These are phyloP conservation scores for Cutaneotrichosporon cavernicola DNA, from an alignment of 1,284 basidiomycete genomes.

Conservation along the genomic window DNA sequence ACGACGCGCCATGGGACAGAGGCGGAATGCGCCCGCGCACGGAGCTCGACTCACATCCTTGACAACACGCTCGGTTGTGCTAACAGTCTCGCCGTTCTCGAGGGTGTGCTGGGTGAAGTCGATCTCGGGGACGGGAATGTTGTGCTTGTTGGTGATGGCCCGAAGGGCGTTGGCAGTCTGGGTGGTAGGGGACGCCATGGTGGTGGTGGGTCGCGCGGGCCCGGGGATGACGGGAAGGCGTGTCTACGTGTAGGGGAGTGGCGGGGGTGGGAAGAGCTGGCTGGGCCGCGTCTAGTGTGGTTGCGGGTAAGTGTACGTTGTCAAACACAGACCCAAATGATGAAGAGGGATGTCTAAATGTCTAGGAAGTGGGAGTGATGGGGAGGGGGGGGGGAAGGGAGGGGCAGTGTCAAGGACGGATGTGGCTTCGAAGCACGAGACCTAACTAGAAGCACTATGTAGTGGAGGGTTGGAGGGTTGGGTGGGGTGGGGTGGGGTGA, in stretches of 20 bases:
- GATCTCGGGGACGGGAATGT: conserved; percentile 63
- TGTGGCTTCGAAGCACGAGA: background rate
- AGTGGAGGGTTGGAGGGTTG: too few relatives aligned
- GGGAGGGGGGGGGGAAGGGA: conserved; percentile 4
- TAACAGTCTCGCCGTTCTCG: conserved; percentile 81
- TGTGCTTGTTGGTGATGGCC: conserved; percentile 44
- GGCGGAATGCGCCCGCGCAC: conserved; percentile 3
- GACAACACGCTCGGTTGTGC: conserved; percentile 55
- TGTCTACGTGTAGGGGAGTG: background rate
- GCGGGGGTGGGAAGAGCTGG: background rate
- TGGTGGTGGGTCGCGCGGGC: conserved; percentile 5
- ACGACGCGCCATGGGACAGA: background rate
- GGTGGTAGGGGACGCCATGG: conserved; percentile 44
- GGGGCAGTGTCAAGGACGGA: background rate
- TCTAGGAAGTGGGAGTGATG: background rate
- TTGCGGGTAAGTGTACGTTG: conserved; percentile 4
- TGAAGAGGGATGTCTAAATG: background rate
- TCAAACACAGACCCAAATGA: background rate
- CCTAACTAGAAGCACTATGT: too few relatives aligned
- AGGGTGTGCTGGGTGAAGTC: conserved; percentile 87
- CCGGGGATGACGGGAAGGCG: background rate
- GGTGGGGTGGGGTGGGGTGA: too few relatives aligned
- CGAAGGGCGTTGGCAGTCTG: conserved; percentile 51
- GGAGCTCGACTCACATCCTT: conserved; percentile 50
- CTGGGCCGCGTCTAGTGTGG: conserved; percentile 13